Conservation (phyloP, 2,329 filamentous ascomycete genomes). For the Penicillium sp. region DNA sequence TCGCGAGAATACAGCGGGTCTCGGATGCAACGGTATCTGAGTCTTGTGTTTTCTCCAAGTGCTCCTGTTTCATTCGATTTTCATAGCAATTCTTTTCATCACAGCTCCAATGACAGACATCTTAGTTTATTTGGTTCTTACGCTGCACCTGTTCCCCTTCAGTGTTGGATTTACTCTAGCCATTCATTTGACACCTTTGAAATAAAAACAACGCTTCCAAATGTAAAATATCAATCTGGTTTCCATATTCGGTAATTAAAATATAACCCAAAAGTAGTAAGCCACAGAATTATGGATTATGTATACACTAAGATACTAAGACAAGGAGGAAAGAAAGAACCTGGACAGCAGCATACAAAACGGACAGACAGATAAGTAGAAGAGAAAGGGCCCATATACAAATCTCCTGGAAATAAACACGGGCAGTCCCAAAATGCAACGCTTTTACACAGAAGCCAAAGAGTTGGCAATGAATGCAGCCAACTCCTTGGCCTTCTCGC, state of each 20-base stretch:
- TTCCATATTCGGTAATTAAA: background rate
- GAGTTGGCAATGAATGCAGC: slow-evolving; percentile 29
- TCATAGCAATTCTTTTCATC: background rate
- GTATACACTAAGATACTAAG: slow-evolving; percentile 4
- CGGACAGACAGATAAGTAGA: background rate
- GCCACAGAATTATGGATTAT: slow-evolving; percentile 4
- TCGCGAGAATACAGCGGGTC: background rate
- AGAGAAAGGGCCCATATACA: background rate
- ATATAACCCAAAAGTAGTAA: background rate
- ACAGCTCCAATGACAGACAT: background rate
- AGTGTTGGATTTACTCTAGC: background rate
- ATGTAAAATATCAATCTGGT: background rate
- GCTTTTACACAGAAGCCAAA: slow-evolving; percentile 19
- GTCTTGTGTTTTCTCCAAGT: background rate
- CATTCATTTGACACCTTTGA: background rate
- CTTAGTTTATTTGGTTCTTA: background rate
- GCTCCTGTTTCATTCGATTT: background rate
- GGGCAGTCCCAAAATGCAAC: slow-evolving; percentile 2
- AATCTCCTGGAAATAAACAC: background rate
- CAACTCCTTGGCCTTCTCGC: slow-evolving; percentile 31
- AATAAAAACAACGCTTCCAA: background rate
- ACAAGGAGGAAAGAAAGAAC: background rate
- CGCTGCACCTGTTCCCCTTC: too few species aligned
- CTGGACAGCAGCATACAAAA: background rate
- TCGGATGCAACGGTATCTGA: background rate